These are phyloP conservation scores for Tetrahymena elliotti DNA, from an alignment of 73 alveolate genomes.

Conservation along the genomic window DNA sequence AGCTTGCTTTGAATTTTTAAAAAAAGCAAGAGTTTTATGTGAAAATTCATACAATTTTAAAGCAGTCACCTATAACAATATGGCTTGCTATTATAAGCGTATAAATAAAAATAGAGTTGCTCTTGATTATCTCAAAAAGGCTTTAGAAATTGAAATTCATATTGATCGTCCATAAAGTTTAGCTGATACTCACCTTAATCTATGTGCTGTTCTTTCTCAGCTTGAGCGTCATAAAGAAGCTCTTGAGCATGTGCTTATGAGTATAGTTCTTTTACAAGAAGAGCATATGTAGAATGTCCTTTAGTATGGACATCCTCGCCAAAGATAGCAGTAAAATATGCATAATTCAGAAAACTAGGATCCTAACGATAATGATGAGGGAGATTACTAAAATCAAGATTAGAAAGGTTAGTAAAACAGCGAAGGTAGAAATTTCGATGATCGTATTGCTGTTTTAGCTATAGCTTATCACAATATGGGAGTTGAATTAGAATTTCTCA, in stretches of 20 bases:
- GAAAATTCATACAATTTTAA: conserved; percentile 50
- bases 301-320: conserved; percentile 10
- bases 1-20: conserved; percentile 68
- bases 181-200: conserved; percentile 80
- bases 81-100: conserved; percentile 77
- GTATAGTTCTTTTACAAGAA: conserved; percentile 27
- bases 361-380: conserved; percentile 12
- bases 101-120: conserved; percentile 66
- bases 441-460: conserved; percentile 69
- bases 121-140: conserved; percentile 62
- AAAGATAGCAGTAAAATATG: conserved; percentile 19
- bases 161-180: conserved; percentile 4
- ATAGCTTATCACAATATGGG: conserved; percentile 82
- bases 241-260: conserved; percentile 59
- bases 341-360: conserved; percentile 33
- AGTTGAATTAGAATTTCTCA: conserved; percentile 74
- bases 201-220: conserved; percentile 74
- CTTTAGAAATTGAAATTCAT: conserved; percentile 52
- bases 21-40: conserved; percentile 71
- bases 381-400: not conserved
- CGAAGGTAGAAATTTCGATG: conserved; percentile 48
- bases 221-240: conserved; percentile 73
- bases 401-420: conserved; percentile 1
- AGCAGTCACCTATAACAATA: conserved; percentile 78
- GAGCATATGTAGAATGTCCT: conserved; percentile 34